Percentiles rank a stretch among this genome's conserved stretches.
Evolutionary conservation across 768 basidiomycete genomes (phyloP).

Genomic region (Boletus pseudopeckii): DNA sequence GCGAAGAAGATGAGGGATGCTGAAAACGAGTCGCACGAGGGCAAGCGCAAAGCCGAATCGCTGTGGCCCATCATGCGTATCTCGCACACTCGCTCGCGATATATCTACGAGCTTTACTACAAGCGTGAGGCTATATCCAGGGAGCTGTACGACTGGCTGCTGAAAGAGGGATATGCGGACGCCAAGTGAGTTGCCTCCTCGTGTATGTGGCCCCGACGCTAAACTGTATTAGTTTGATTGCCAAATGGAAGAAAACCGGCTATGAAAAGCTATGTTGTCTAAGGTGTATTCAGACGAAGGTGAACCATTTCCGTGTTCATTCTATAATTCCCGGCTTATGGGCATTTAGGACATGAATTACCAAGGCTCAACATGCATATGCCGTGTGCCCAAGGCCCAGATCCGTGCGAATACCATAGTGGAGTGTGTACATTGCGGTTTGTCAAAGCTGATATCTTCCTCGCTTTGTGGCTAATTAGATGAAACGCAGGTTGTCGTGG

Average conservation of each 20-base stretch:
- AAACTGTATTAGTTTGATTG: constrained; percentile 66
- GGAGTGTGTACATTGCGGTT: constrained; percentile 96
- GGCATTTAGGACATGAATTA: constrained; percentile 92
- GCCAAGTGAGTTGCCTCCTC: constrained; percentile 65
- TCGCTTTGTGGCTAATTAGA: constrained; percentile 10
- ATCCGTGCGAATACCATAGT: constrained; percentile 87
- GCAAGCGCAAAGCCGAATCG: constrained; percentile 91
- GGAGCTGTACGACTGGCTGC: constrained; percentile 94
- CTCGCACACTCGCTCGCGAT: constrained; percentile 91
- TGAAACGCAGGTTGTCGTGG: constrained; percentile 71
- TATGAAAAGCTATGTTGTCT: constrained; percentile 98
- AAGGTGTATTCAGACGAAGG: constrained; percentile 93
- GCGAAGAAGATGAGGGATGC: constrained; percentile 99
- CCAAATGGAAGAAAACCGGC: constrained; percentile 99
- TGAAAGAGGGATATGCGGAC: constrained; percentile 97
- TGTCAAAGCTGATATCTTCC: constrained; percentile 31
- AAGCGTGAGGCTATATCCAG: constrained; percentile 93
- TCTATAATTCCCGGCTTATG: constrained; percentile 8
- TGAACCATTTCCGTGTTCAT: constrained; percentile 29
- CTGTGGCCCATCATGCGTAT: constrained; percentile 99
- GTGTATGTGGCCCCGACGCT: constrained; percentile 3
- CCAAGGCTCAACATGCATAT: constrained; percentile 96
- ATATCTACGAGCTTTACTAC: constrained; percentile 98
- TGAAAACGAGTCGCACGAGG: constrained; percentile 98
- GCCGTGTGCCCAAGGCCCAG: constrained; percentile 93